These are phyloP conservation scores for Herpetomonas samuelpessoai DNA, from an alignment of 208 protist species.

Conservation along the genomic window DNA sequence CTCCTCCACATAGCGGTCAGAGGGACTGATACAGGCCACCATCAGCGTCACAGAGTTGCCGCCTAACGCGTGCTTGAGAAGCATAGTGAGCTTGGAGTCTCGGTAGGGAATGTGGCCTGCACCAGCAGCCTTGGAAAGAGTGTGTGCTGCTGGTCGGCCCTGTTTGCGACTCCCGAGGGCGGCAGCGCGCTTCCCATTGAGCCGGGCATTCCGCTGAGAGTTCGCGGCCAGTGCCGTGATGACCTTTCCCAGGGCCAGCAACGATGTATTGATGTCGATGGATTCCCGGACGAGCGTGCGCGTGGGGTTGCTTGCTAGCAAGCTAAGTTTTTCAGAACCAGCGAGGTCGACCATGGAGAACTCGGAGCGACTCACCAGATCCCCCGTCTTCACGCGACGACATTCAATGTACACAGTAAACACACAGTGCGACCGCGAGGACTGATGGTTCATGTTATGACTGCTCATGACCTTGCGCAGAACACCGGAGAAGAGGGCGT, in stretches of 20 bases:
- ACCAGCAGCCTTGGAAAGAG: not conserved
- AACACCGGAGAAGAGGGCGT: slow-evolving; percentile 69
- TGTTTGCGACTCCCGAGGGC: not conserved
- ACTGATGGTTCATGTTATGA: slow-evolving; percentile 88
- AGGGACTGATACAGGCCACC: slow-evolving; percentile 87
- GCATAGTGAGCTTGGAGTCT: slow-evolving; percentile 87
- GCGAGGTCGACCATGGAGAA: slow-evolving; percentile 91
- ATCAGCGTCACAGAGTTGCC: slow-evolving; percentile 83
- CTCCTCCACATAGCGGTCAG: slow-evolving; percentile 83
- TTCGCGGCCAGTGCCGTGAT: slow-evolving; percentile 70
- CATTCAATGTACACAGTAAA: slow-evolving; percentile 87
- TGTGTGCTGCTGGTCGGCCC: not conserved
- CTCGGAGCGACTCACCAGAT: slow-evolving; percentile 46
- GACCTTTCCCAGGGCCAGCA: slow-evolving; percentile 91
- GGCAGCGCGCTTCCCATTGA: not conserved
- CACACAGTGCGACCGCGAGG: slow-evolving; percentile 90
- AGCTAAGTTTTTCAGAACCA: slow-evolving; percentile 84
- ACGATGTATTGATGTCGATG: slow-evolving; percentile 92
- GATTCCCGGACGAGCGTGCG: slow-evolving; percentile 72
- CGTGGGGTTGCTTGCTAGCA: slow-evolving; percentile 46
- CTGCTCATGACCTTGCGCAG: slow-evolving; percentile 75
- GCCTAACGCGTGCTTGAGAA: slow-evolving; percentile 83
- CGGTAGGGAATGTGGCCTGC: slow-evolving; percentile 87
- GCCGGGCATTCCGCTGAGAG: slow-evolving; percentile 5
- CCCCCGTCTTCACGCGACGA: slow-evolving; percentile 18